Base-by-base conservation (phyloP, 768 basidiomycete species). In the Lyophyllum decastes region DNA sequence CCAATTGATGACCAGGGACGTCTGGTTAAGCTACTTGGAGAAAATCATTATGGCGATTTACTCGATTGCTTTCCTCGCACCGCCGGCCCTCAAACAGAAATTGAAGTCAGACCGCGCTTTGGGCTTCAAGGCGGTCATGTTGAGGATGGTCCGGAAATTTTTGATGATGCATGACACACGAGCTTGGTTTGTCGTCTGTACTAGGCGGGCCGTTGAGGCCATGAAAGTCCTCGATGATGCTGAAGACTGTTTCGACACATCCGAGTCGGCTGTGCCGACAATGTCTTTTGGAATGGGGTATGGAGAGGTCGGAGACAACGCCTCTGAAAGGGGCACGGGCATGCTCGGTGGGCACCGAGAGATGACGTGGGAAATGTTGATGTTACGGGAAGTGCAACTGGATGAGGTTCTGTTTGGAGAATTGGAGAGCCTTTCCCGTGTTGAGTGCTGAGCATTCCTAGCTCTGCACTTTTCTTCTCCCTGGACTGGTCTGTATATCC, bases 201-300 rank as follows among this genome's bases (percentile, higher is more conserved):
- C 85, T 41, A 82, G 87, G 57, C 80, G 92, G 59, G 85, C 85
- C 7, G 77, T 92, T 33, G 92, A 94, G 70, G 78, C 88, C 2
- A 78, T 92, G 80, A 92, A 91, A 69, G 73, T 91, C 34, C 73
- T 94, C 54, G 92, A 94, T 68, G 88, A 87, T 61, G 86, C 78
- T 10, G 83, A 84, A 62, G 92, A 94, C 67, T 78, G 82, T 35
- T 89, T 91, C 61, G 91, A 92, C 66, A 82, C 80, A 4, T 77
- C 86, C 2, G 84, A 87, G 61, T 71, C 84, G 19, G 74, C 79
- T 17, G 77, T 77, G 49, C 81, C 90, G 4, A 82, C 83, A 3
- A 78, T 94, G 50, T 78, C 88, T 4, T 94, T 92, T 68, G 92
- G 91, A n/a, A 89, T 94, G 82, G 92, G 90, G 14, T 92, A 88